Conservation (phyloP, 768 basidiomycete species). For the Collybia nuda region DNA sequence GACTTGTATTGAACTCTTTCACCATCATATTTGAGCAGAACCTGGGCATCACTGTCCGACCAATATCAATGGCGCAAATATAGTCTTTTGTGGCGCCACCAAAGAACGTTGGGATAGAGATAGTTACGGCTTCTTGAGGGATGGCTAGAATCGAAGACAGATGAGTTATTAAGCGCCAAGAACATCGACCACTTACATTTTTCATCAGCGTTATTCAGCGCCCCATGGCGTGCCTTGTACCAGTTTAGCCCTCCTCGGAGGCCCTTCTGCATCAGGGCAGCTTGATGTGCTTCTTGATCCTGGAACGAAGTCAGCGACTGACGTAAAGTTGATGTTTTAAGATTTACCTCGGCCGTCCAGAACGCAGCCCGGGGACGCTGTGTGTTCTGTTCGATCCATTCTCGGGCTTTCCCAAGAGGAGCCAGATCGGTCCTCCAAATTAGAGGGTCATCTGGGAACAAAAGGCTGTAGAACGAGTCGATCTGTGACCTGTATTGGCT, state of each 20-base stretch:
- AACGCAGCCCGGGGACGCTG: conserved; percentile 19
- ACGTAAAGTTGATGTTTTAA: no score
- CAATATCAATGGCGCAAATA: conserved; percentile 19
- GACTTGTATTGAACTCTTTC: conserved; percentile 15
- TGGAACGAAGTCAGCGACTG: no score
- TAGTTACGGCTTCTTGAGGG: conserved; percentile 18
- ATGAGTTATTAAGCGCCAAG: background rate
- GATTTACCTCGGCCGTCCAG: conserved; percentile 23
- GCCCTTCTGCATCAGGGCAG: background rate
- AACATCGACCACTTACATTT: background rate
- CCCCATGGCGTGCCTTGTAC: conserved; percentile 10
- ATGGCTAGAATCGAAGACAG: background rate
- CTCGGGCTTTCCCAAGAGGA: conserved; percentile 24
- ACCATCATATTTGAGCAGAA: conserved; percentile 27
- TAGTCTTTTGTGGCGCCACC: conserved; percentile 29
- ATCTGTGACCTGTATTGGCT: conserved; percentile 19
- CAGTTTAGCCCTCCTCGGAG: conserved; percentile 6
- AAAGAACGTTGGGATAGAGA: conserved; percentile 32
- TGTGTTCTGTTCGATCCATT: conserved; percentile 25
- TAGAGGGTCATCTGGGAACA: conserved; percentile 27
- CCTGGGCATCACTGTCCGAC: conserved; percentile 6
- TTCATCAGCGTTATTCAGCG: conserved; percentile 15
- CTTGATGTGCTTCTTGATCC: background rate
- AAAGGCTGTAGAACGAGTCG: conserved; percentile 36
- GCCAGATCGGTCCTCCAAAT: conserved; percentile 25